These are phyloP conservation scores for Penicillium sp. DNA, from an alignment of 2,329 filamentous ascomycete species.

Conservation along the genomic window DNA sequence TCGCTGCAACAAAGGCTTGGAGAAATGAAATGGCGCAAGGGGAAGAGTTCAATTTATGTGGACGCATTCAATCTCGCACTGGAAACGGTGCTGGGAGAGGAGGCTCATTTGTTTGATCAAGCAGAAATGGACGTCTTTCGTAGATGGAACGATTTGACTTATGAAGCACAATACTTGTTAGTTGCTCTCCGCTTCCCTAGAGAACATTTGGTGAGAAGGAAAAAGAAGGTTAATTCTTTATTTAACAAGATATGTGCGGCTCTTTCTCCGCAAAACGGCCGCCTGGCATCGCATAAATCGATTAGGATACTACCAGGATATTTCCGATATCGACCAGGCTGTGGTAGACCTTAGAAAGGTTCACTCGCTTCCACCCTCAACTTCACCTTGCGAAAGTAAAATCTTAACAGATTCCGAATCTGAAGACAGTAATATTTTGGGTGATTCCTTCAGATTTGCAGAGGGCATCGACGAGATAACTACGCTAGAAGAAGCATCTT, in stretches of 20 bases:
- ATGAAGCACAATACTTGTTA: conserved; percentile 88
- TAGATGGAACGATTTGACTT: conserved; percentile 68
- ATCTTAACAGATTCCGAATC: conserved; percentile 50
- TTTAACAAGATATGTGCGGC: conserved; percentile 69
- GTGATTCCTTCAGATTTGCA: conserved; percentile 67
- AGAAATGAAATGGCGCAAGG: conserved; percentile 64
- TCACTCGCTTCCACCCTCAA: conserved; percentile 52
- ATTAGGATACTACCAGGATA: conserved; percentile 77
- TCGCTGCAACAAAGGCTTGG: conserved; percentile 50
- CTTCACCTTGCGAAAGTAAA: conserved; percentile 20
- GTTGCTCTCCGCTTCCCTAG: conserved; percentile 26
- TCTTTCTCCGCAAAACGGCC: conserved; percentile 88
- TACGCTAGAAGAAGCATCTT: conserved; percentile 76
- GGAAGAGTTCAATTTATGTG: conserved; percentile 87
- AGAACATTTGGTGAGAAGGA: not conserved
- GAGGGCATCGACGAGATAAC: conserved; percentile 73
- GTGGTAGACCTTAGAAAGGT: conserved; percentile 60
- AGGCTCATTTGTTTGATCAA: conserved; percentile 79
- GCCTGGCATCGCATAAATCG: conserved; percentile 81
- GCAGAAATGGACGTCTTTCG: conserved; percentile 73
- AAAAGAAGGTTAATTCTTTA: conserved; percentile 12
- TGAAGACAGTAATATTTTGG: conserved; percentile 45
- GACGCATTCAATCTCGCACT: conserved; percentile 94
- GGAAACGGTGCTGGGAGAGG: conserved; percentile 83
- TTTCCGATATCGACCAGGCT: conserved; percentile 67